These are phyloP conservation scores for Cystofilobasidium macerans DNA, from an alignment of 768 basidiomycete species.

Conservation along the genomic window DNA sequence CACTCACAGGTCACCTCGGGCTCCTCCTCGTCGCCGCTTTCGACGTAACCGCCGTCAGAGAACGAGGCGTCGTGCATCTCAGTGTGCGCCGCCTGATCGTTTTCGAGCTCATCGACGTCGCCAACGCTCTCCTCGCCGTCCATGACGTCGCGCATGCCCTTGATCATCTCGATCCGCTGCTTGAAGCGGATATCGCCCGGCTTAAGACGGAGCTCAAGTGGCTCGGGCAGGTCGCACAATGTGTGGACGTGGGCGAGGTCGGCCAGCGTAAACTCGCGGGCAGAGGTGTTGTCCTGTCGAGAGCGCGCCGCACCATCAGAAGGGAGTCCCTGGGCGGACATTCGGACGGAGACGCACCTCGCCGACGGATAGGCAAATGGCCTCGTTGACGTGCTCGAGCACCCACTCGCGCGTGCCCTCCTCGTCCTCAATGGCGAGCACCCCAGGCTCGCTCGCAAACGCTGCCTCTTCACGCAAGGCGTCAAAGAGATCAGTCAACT, in stretches of 20 bases:
- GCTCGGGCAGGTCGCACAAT: conserved; percentile 18
- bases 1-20: not conserved
- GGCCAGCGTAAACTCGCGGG: conserved; percentile 3
- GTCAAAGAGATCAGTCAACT: conserved; percentile 16
- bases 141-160: conserved; percentile 12
- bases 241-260: conserved; percentile 20
- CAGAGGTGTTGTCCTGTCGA: conserved; percentile 20
- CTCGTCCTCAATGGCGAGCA: conserved; percentile 18
- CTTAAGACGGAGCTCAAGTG: conserved; percentile 15
- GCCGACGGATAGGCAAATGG: conserved; percentile 8
- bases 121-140: conserved; percentile 9
- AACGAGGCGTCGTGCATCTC: not conserved
- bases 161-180: conserved; percentile 21
- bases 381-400: conserved; percentile 19
- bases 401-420: conserved; percentile 23
- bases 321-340: not conserved
- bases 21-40: not conserved
- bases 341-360: conserved; percentile 13
- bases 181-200: conserved; percentile 17
- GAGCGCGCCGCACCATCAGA: not conserved
- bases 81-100: not conserved
- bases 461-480: conserved; percentile 21
- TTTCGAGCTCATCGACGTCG: conserved; percentile 13
- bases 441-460: conserved; percentile 9
- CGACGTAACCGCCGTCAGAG: not conserved